Percentiles rank a stretch among this genome's conserved stretches.
These are phyloP conservation scores for Candida nemodendra DNA, from an alignment of 805 yeast genomes.

Conservation along the genomic window DNA sequence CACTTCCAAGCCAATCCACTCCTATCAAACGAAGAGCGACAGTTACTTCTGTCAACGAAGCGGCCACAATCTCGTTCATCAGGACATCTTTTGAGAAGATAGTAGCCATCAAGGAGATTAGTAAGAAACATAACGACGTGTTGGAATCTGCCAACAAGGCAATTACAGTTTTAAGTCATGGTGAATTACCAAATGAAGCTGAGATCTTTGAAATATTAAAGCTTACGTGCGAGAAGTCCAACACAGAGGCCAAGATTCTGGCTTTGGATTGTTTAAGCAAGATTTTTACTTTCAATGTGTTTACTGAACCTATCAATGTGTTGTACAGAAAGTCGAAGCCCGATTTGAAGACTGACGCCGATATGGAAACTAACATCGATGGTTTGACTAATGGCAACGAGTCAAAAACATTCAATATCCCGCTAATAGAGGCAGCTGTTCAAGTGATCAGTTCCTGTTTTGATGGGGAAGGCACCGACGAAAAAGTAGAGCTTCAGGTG, in stretches of 20 bases:
- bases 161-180: slow-evolving; percentile 40
- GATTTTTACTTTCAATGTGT: slow-evolving; percentile 80
- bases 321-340: slow-evolving; percentile 34
- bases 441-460: slow-evolving; percentile 82
- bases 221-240: slow-evolving; percentile 67
- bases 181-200: slow-evolving; percentile 42
- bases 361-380: slow-evolving; percentile 43
- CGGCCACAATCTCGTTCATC: slow-evolving; percentile 34
- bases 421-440: slow-evolving; percentile 76
- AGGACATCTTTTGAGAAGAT: slow-evolving; percentile 33
- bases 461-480: slow-evolving; percentile 90
- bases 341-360: slow-evolving; percentile 30
- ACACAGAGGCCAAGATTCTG: slow-evolving; percentile 60
- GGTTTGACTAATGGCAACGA: slow-evolving; percentile 33
- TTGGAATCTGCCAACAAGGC: slow-evolving; percentile 39
- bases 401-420: slow-evolving; percentile 37
- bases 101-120: slow-evolving; percentile 30
- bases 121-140: slow-evolving; percentile 44
- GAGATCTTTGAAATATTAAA: slow-evolving; percentile 78
- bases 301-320: slow-evolving; percentile 56
- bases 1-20: slow-evolving; percentile 4
- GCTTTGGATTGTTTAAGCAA: slow-evolving; percentile 88
- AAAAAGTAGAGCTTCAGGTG: slow-evolving; percentile 85
- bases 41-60: slow-evolving; percentile 18
- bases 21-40: slow-evolving; percentile 10